Evolutionary conservation across 1,139 yeast genomes (phyloP).

Genomic region (Kazachstania sp.): DNA sequence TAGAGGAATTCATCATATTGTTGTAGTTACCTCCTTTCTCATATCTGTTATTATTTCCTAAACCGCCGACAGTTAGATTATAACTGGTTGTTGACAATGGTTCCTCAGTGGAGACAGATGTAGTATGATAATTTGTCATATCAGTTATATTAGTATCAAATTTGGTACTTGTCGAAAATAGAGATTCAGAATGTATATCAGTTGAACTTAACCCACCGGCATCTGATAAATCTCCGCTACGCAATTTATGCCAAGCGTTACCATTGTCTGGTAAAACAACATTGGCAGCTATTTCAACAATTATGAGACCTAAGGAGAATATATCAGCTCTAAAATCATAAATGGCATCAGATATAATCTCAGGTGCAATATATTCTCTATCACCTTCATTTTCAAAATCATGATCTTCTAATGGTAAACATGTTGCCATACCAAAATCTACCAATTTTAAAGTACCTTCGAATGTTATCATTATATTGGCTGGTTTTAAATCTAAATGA

Average conservation of each 20-base stretch:
- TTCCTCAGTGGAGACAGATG: neutral
- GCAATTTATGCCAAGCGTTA: constrained; percentile 88
- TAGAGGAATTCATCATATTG: constrained; percentile 9
- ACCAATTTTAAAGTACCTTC: constrained; percentile 74
- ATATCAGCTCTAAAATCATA: constrained; percentile 93
- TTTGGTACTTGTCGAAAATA: constrained; percentile 23
- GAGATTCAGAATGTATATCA: constrained; percentile 37
- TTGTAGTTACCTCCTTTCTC: neutral
- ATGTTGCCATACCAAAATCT: constrained; percentile 65
- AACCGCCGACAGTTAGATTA: neutral
- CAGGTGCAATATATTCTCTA: constrained; percentile 96
- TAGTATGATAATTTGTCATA: constrained; percentile 7
- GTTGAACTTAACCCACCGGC: constrained; percentile 82
- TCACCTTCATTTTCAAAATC: constrained; percentile 91
- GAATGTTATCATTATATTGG: constrained; percentile 85
- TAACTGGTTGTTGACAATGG: neutral
- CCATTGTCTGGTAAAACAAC: constrained; percentile 95
- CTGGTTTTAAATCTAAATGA: constrained; percentile 89
- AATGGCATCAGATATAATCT: constrained; percentile 68
- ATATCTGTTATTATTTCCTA: neutral
- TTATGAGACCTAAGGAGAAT: constrained; percentile 82
- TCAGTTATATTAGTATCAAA: constrained; percentile 24
- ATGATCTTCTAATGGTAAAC: constrained; percentile 36
- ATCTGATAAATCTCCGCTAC: constrained; percentile 93
- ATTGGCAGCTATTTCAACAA: constrained; percentile 94